Base-by-base conservation (phyloP, 345 rosid species). In the Eucalyptus urophylla region DNA sequence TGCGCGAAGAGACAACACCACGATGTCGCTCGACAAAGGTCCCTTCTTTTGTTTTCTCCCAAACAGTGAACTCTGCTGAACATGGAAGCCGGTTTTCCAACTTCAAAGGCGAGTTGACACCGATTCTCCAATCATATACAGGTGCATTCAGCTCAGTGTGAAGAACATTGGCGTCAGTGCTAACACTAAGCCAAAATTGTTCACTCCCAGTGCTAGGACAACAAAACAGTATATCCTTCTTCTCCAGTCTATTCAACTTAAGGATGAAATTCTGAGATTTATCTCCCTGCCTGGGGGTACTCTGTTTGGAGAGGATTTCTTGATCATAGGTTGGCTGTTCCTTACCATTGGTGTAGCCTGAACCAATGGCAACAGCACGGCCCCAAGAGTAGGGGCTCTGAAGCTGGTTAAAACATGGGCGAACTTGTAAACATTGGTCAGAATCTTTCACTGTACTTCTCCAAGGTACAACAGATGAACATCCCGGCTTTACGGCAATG, bases 81-180 rank as follows among this genome's bases (percentile, higher is more conserved):
- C 98, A 97, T 87, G 99, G 97, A 89, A 98, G 97, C 72, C 99
- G 97, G 89, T 98, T 98, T 94, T 98, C 99, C 90, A 98, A 91
- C 94, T 95, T 97, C 94, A 98, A 91, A 87, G 99, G 99, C 89
- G 99, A 93, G 90, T 90, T 95, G 49, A 98, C 90, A 86, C 98
- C 95, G 91, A 98, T 94, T 92, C 92, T 95, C 99, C 99, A 98
- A 92, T 98, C 99, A 93, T 97, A 98, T 76, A 98, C 97, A 69
- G 99, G 99, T 91, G 93, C 89, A 94, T 98, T 98, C 87, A 95
- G 92, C 89, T 98, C 99, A 51, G 99, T 96, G 80, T 95, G 95
- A 91, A 98, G 99, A 91, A 96, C 94, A 21, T 96, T 92, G 13
- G 99, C 99, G 91, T 98, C 99, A 89, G 96, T 93, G 88, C 98